Evolutionary conservation across 495 filamentous ascomycete species (phyloP).

Genomic region (Durotheca rogersii): DNA sequence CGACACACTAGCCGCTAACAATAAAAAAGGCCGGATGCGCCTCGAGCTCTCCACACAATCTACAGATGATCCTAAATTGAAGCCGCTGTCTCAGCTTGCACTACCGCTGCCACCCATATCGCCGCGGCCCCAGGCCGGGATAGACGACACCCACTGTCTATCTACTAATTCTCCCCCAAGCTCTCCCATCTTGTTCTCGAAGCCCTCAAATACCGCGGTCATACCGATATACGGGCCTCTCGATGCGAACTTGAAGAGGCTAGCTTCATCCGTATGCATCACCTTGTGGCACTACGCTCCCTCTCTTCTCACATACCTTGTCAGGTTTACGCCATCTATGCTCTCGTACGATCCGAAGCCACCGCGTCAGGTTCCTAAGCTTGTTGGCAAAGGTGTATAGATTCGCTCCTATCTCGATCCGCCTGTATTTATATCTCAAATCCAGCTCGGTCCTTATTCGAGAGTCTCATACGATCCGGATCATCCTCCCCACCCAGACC

Average conservation of each 20-base stretch:
- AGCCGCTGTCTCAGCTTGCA: conserved; percentile 38
- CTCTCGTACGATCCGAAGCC: conserved; percentile 30
- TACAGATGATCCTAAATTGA: conserved; percentile 23
- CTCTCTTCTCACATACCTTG: conserved; percentile 23
- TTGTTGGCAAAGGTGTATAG: conserved; percentile 26
- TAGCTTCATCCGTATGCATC: conserved; percentile 26
- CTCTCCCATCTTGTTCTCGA: conserved; percentile 29
- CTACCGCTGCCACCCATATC: conserved; percentile 30
- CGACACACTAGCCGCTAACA: conserved; percentile 17
- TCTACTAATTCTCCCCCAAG: conserved; percentile 24
- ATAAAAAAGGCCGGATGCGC: conserved; percentile 34
- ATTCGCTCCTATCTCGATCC: conserved; percentile 24
- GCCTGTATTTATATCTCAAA: conserved; percentile 4
- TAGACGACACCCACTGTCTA: conserved; percentile 26
- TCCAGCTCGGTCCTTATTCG: conserved; percentile 1
- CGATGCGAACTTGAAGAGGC: conserved; percentile 24
- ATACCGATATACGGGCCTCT: conserved; percentile 31
- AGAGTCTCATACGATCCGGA: conserved; percentile 12
- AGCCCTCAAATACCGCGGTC: conserved; percentile 36
- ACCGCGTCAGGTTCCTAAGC: conserved; percentile 16
- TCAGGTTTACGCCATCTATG: conserved; percentile 18
- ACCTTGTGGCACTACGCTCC: conserved; percentile 26
- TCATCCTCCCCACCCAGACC: conserved; percentile 7
- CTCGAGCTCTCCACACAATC: conserved; percentile 25
- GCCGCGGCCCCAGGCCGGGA: conserved; percentile 33